Evolutionary conservation across 768 basidiomycete genomes (phyloP).

Genomic region (Phlegmacium glaucopus): DNA sequence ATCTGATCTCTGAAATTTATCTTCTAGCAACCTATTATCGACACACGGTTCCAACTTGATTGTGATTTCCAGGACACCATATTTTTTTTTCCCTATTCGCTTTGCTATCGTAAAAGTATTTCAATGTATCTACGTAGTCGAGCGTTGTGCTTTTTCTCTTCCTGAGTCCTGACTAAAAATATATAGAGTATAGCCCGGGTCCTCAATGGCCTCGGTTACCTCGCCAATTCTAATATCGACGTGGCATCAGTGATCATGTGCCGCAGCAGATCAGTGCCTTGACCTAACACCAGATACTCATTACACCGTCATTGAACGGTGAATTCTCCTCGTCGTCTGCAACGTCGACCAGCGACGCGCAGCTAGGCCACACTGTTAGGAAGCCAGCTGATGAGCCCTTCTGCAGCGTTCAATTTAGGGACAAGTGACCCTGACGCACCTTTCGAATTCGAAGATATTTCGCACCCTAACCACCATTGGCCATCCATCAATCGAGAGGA

Average conservation of each 20-base stretch:
- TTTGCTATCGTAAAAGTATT: constrained; percentile 12
- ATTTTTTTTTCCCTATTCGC: background rate
- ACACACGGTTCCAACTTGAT: constrained; percentile 6
- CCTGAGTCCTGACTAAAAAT: constrained; percentile 10
- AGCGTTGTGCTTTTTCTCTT: constrained; percentile 7
- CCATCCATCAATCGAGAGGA: constrained; percentile 29
- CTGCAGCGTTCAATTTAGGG: constrained; percentile 52
- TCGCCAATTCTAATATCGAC: constrained; percentile 19
- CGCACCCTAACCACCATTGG: constrained; percentile 46
- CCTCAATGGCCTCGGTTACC: constrained; percentile 12
- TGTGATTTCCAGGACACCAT: constrained; percentile 1
- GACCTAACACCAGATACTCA: constrained; percentile 3
- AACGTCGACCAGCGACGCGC: constrained; percentile 14
- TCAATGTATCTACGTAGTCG: constrained; percentile 16
- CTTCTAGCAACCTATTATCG: constrained; percentile 14
- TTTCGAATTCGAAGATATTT: constrained; percentile 70
- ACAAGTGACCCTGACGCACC: constrained; percentile 51
- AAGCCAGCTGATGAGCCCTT: constrained; percentile 52
- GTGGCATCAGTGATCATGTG: constrained; percentile 31
- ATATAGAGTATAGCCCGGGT: too few relatives aligned
- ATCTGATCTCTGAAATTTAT: background rate
- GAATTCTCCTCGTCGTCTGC: constrained; percentile 2
- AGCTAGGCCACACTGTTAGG: constrained; percentile 4
- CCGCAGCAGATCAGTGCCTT: constrained; percentile 1
- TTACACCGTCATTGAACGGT: background rate